phyloP scores from a whole-genome alignment of 2,329 filamentous ascomycete genomes.

The Botryotinia convoluta region DNA sequence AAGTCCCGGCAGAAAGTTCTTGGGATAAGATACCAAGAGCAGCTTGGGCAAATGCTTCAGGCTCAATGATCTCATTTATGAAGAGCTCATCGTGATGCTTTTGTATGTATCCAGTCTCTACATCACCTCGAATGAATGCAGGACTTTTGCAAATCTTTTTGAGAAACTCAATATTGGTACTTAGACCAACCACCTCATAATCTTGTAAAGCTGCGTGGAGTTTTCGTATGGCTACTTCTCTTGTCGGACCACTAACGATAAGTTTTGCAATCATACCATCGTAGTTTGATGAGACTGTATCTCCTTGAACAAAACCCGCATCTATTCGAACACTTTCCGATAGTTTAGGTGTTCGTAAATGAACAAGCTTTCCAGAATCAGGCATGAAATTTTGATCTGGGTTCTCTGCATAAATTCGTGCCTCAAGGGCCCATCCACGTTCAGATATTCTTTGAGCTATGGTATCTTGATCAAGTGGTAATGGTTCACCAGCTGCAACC shows the following conservation, averaged over 20 bases:
- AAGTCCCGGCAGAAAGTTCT: constrained; percentile 41
- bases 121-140: constrained; percentile 80
- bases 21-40: constrained; percentile 70
- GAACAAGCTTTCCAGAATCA: constrained; percentile 83
- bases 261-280: constrained; percentile 99
- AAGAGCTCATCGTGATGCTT: constrained; percentile 84
- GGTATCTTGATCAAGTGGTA: constrained; percentile 64
- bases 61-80: constrained; percentile 54
- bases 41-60: constrained; percentile 82
- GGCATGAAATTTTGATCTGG: constrained; percentile 90
- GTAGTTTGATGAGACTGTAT: constrained; percentile 90
- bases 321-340: constrained; percentile 82
- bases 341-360: constrained; percentile 70
- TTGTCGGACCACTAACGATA: constrained; percentile 79
- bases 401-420: constrained; percentile 94
- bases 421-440: constrained; percentile 87
- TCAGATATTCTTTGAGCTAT: constrained; percentile 68
- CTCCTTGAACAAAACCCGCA: constrained; percentile 86
- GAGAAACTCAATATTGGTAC: constrained; percentile 95
- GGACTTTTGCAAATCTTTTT: constrained; percentile 80
- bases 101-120: constrained; percentile 95
- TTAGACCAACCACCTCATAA: constrained; percentile 89
- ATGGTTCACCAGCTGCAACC: constrained; percentile 69
- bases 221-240: constrained; percentile 79
- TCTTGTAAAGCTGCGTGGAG: constrained; percentile 75